Conservation (phyloP, 1,139 yeast genomes). For the Hemisphaericaspora xylanilytica region DNA sequence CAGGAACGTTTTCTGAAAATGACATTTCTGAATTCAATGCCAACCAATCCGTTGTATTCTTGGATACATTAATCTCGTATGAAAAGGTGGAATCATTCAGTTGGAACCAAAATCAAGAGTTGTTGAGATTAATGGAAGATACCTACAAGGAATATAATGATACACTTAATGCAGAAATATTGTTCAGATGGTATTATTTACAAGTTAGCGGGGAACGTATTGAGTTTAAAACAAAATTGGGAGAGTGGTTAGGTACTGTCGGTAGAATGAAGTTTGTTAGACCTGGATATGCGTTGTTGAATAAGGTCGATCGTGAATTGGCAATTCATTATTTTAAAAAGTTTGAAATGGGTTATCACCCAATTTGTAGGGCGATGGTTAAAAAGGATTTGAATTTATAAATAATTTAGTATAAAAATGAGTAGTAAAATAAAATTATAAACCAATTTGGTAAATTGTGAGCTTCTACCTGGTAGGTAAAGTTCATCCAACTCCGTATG, state of each 20-base stretch:
- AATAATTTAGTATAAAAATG: too few species aligned
- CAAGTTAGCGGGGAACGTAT: constrained; percentile 50
- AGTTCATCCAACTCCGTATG: too few species aligned
- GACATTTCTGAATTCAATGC: constrained; percentile 64
- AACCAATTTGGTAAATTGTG: too few species aligned
- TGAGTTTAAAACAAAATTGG: constrained; percentile 34
- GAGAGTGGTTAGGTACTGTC: constrained; percentile 85
- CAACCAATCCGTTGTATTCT: constrained; percentile 74
- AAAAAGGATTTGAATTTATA: constrained; percentile 60
- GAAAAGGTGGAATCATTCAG: constrained; percentile 30
- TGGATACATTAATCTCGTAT: constrained; percentile 56
- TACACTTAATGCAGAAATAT: constrained; percentile 75
- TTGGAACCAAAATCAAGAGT: constrained; percentile 39
- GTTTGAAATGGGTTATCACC: constrained; percentile 67
- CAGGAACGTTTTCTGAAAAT: constrained; percentile 19
- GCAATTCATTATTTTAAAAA: constrained; percentile 66
- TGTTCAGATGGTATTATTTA: constrained; percentile 73
- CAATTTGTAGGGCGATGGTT: constrained; percentile 79
- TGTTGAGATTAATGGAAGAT: constrained; percentile 40
- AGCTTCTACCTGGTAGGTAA: too few species aligned
- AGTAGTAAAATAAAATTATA: too few species aligned
- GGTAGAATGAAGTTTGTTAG: constrained; percentile 95
- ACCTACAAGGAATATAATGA: constrained; percentile 45
- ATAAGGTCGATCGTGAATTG: constrained; percentile 59
- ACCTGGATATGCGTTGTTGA: constrained; percentile 72